Base-by-base conservation (phyloP, 202 grass and related monocot genomes). In the Setaria italica region DNA sequence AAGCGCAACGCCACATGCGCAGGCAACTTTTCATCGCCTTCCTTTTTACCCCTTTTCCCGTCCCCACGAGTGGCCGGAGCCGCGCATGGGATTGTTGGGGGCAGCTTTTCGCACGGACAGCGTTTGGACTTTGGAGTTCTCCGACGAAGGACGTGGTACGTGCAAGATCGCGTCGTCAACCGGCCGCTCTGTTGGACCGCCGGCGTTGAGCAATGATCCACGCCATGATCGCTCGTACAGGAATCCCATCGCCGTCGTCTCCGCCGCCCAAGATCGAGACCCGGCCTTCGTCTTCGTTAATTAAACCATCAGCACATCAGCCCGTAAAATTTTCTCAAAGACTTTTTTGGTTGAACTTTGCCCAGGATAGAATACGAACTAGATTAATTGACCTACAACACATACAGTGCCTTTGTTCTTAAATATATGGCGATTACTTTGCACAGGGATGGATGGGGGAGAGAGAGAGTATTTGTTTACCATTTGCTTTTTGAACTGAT, bases 1-100 rank as follows among this genome's bases (percentile, higher is more conserved):
- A 84, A 87, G 72, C 74, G 84, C 80, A 75, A 83, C 84, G 74
- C 74, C 80, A 84, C 69, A 8, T 48, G 70, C 49, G 76, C 41
- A 60, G 25, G 46, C 72, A 84, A 77, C 34, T 80, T 85, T 71
- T 69, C 34, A 53, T 45, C 64, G 10, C 16, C 65, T 5, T 46
- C 55, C 55, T 55, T 64, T 11, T 10, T 35, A 55, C 70, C 45
- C 7, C 7, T n/a, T 70, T 42, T 79, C 62, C 29, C 20, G 9
- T 13, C 45, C n/a, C 11, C 73, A 35, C 32, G 41, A 72, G 57
- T 72, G 15, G 51, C 35, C 55, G 9, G 45, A 47, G n/a, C 33
- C 45, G 49, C 46, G 51, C 42, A 11, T 43, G 11, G 11, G 67
- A 25, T 49, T 48, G 4, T 30, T 29, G 42, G 68, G 1, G 47